Base-by-base conservation (phyloP, 2,329 filamentous ascomycete species). In the Rugonectria rugulosa region DNA sequence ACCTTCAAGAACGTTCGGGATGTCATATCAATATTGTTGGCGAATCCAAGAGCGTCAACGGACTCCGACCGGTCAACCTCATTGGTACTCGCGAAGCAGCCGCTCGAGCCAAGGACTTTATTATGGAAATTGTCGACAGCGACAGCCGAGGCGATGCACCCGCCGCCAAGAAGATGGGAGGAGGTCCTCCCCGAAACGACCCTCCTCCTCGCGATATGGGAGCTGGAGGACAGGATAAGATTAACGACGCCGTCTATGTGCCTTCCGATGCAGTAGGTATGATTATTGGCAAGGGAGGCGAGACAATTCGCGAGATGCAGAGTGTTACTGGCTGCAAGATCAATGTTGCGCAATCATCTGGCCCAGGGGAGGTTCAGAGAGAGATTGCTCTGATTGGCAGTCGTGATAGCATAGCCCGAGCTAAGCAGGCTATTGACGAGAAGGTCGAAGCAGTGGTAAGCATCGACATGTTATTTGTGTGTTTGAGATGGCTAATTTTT, bases 11-110 rank as follows among this genome's bases (percentile, higher is more conserved):
- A 73, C 84, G 91, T 59, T 95, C 90, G 67, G 91, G 90, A n/a
- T 97, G 92, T 72, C 93, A 97, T 73, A 92, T 97, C 72, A 97
- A 97, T 73, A 97, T 97, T 68, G 91, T 96, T 34, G 90, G 90
- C 67, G 92, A 97, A 76, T 91, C 91, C 64, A 96, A 96, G 81
- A 96, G 91, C 70, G 85, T 96, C 63, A 96, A 96, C 70, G 92
- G 92, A 38, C 80, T 96, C 59, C 87, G 92, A 45, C 92, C 93
- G 23, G 92, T 97, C 60, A 97, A 97, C 71, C 81, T 97, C 43
- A 96, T 96, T 64, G 92, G 92, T 56, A 87, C 88, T 36, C 84
- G 84, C 36, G 84, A 88, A 66, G 88, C 91, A 47, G 89, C 91
- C 43, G 86, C 86, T 41, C 84, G 86, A 60, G 92, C 92, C 32